phyloP scores from a whole-genome alignment of 1,284 basidiomycete species.

The Ustilago hordei region DNA sequence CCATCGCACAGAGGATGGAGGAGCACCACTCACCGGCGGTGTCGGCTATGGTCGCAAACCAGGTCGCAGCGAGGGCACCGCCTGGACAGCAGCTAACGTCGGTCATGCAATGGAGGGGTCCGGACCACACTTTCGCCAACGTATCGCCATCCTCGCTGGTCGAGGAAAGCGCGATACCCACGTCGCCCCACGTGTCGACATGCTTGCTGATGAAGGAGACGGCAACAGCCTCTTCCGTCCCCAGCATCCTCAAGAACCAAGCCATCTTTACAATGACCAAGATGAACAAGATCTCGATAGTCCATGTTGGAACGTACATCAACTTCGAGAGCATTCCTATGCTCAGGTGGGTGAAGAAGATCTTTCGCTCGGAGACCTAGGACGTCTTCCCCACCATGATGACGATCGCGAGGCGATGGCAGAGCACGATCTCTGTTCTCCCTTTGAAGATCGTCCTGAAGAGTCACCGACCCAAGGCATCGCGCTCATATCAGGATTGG shows the following conservation, averaged over 20 bases:
- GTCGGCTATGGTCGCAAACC: conserved; percentile 26
- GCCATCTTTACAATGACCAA: conserved; percentile 17
- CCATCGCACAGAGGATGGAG: conserved; percentile 21
- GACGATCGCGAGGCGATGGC: conserved; percentile 9
- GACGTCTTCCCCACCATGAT: conserved; percentile 19
- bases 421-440: conserved; percentile 47
- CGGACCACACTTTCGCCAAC: conserved; percentile 56
- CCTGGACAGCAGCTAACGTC: conserved; percentile 52
- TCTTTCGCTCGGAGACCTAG: conserved; percentile 40
- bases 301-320: conserved; percentile 19
- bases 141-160: conserved; percentile 58
- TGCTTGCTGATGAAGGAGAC: conserved; percentile 64
- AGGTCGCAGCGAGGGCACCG: conserved; percentile 22
- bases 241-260: not conserved
- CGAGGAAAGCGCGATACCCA: conserved; percentile 36
- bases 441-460: conserved; percentile 55
- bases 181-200: conserved; percentile 57
- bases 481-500: conserved; percentile 2
- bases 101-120: conserved; percentile 64
- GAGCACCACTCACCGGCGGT: conserved; percentile 19
- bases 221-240: conserved; percentile 33
- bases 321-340: conserved; percentile 40
- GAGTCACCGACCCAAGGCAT: not conserved
- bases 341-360: conserved; percentile 33
- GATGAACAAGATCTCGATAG: conserved; percentile 38